Evolutionary conservation across 177 flowering plant genomes (phyloP), one percentile per base, ranked within the genome.

Genomic region (Viscum album): DNA sequence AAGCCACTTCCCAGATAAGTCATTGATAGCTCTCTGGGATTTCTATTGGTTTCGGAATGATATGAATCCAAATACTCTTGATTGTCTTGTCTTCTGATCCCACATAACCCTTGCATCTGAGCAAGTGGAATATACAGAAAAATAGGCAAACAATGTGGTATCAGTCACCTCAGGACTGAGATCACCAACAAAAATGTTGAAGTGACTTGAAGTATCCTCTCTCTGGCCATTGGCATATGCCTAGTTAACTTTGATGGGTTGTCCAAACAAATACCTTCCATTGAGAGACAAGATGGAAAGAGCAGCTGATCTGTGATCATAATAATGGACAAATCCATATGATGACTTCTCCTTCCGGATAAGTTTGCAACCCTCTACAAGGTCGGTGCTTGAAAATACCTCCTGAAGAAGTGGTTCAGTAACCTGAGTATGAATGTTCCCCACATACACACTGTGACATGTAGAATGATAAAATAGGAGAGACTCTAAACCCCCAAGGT

Each of bases 311-410:
- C 73, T 78, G 28, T 91, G 86, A 77, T 91, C 96, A 76, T 73
- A 85, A 80, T 89, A 91, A 72, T 91, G 88, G 68, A 91, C 88
- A 79, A 91, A 91, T 23, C 93, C 97, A 82, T 81, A 88, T 58
- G 97, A 89, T 73, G 97, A 89, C 97, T 89, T 89, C 68, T 90
- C 97, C 75, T 90, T 90, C 32, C 84, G 74, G 11, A 90, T 89
- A 65, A 90, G 92, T 77, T 90, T 90, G 81, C 92, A 90, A 52
- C 95, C 86, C 78, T 90, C 97, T 74, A 90, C 81, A 16, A 86
- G 84, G 69, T 95, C 97, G 19, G 88, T 84, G 74, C 82, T 81
- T 35, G 84, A 72, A 70, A 90, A 90, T 56, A 89, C 88, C 77
- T 88, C 92, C 36, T 87, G 90, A 52, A 90, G 94, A 76, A 88